A percentile compares a stretch with the other conserved stretches of the same genome.
Conservation (phyloP, 2,329 filamentous ascomycete genomes). For the Cladophialophora yegresii region DNA sequence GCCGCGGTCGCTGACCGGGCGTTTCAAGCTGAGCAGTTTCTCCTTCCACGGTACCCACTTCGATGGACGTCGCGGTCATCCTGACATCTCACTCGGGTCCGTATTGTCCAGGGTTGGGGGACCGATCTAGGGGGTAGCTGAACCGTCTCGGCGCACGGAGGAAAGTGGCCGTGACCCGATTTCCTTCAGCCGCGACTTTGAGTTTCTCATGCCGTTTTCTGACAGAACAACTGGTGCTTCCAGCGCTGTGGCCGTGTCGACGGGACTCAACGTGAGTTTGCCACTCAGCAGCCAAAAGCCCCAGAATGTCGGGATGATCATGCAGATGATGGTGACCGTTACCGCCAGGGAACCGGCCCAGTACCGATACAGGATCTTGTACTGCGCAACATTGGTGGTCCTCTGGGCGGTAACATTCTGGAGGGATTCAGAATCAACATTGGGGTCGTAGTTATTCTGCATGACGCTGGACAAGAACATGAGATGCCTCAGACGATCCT, state of each 20-base stretch:
- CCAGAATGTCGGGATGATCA: constrained; percentile 13
- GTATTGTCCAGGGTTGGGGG: too few species aligned
- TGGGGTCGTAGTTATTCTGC: neutral
- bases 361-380: constrained; percentile 3
- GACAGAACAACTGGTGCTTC: neutral
- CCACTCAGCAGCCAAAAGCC: constrained; percentile 8
- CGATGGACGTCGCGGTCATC: neutral
- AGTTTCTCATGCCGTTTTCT: constrained; percentile 20
- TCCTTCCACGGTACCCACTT: neutral
- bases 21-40: neutral
- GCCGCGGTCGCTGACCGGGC: neutral
- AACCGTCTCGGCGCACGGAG: neutral
- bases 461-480: constrained; percentile 7
- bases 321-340: constrained; percentile 3
- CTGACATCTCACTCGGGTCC: neutral
- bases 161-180: neutral
- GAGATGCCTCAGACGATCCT: neutral
- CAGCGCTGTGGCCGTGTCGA: constrained; percentile 9
- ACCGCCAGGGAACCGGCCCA: constrained; percentile 8
- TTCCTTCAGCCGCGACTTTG: neutral
- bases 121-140: neutral
- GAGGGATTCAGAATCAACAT: neutral
- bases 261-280: constrained; percentile 5
- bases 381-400: neutral
- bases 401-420: neutral